Evolutionary conservation across 768 basidiomycete genomes (phyloP).

Genomic region (Myochromella boudieri): DNA sequence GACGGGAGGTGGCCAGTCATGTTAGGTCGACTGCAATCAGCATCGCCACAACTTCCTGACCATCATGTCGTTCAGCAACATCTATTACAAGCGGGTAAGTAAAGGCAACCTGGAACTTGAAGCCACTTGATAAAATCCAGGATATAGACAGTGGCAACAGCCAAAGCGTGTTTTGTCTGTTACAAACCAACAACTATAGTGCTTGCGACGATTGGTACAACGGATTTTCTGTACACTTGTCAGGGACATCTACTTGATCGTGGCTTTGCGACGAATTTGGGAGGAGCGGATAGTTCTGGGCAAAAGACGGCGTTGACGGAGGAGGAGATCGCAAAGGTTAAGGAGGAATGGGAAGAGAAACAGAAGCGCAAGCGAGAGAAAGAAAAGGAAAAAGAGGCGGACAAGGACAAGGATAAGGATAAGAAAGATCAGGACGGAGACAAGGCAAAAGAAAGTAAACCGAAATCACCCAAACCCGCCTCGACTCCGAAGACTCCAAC

Average conservation of each 20-base stretch:
- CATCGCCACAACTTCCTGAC: background rate
- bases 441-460: constrained; percentile 30
- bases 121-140: constrained; percentile 12
- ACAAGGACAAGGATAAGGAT: constrained; percentile 37
- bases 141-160: constrained; percentile 70
- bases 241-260: constrained; percentile 75
- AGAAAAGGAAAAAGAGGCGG: constrained; percentile 46
- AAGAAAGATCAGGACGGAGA: constrained; percentile 26
- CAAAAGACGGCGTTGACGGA: constrained; percentile 46
- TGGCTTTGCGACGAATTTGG: constrained; percentile 65
- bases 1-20: background rate
- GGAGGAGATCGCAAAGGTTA: constrained; percentile 78
- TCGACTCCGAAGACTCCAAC: constrained; percentile 31
- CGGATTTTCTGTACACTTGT: constrained; percentile 88
- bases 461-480: constrained; percentile 27
- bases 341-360: constrained; percentile 77
- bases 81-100: constrained; percentile 89
- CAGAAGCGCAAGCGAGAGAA: constrained; percentile 62
- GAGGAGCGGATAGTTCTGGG: constrained; percentile 26
- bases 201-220: constrained; percentile 78
- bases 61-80: constrained; percentile 72
- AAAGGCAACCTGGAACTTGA: too few relatives aligned
- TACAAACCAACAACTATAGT: constrained; percentile 80
- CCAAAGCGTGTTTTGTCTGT: constrained; percentile 79
- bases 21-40: background rate